Percentiles rank a stretch among this genome's conserved stretches.
Conservation (phyloP, 225 moss, liverwort and hornwort species). For the Straminergon stramineum region DNA sequence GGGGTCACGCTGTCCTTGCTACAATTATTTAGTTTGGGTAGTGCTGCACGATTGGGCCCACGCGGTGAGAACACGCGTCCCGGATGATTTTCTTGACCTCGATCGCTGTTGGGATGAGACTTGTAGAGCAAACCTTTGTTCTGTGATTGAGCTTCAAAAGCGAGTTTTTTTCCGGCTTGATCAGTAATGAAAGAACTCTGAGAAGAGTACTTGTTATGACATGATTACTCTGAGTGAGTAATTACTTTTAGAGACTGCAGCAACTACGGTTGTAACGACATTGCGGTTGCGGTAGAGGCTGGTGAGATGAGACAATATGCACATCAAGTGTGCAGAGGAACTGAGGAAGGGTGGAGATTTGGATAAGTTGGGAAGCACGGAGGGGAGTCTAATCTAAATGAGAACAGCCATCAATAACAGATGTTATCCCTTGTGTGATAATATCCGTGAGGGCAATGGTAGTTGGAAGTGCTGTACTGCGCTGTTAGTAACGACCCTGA, state of each 20-base stretch:
- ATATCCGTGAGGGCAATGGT: neutral
- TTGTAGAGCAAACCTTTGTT: too few species aligned
- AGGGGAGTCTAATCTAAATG: neutral
- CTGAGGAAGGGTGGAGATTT: neutral
- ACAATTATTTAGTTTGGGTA: neutral
- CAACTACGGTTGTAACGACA: neutral
- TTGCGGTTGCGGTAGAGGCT: neutral
- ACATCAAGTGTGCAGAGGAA: neutral
- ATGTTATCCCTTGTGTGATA: neutral
- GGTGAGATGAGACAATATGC: neutral
- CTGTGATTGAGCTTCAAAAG: neutral
- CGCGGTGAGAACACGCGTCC: neutral
- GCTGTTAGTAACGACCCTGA: slow-evolving; percentile 12
- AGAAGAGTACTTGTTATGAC: neutral
- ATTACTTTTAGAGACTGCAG: neutral
- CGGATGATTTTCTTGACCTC: too few species aligned
- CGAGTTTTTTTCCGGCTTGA: too few species aligned
- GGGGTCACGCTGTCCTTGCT: neutral
- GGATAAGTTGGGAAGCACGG: neutral
- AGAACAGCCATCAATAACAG: neutral
- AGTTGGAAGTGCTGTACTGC: slow-evolving; percentile 2
- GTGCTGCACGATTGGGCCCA: neutral
- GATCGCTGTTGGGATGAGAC: neutral
- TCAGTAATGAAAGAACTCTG: neutral
- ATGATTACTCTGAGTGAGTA: neutral